Conservation (phyloP, 2,329 filamentous ascomycete genomes). For the Colletotrichum theobromicola region DNA sequence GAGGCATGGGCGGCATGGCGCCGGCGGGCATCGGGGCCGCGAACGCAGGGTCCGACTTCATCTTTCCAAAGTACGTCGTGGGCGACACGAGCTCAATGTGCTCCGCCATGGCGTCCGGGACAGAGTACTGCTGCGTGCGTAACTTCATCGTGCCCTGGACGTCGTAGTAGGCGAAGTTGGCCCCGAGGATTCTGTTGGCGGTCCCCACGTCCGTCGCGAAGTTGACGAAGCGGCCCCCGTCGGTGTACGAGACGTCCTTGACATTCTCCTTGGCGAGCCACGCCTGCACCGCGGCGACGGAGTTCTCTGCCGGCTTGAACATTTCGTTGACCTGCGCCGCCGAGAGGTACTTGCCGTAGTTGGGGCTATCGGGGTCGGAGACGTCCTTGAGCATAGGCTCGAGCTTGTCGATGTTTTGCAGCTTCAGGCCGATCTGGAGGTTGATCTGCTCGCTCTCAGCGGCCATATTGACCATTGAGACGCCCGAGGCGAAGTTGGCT, state of each 20-base stretch:
- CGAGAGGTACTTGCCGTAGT: constrained; percentile 30
- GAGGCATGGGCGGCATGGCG: neutral
- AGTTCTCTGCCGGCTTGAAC: constrained; percentile 26
- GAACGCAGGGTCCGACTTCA: constrained; percentile 13
- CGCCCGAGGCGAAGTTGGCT: constrained; percentile 9
- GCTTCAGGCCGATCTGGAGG: constrained; percentile 24
- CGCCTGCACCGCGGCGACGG: constrained; percentile 24
- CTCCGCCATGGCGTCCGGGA: constrained; percentile 36
- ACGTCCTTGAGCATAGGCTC: constrained; percentile 28
- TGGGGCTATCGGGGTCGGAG: constrained; percentile 28
- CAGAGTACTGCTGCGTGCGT: constrained; percentile 29
- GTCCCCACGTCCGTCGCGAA: constrained; percentile 39
- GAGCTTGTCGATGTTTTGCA: constrained; percentile 29
- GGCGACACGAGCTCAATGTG: constrained; percentile 51
- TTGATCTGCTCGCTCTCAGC: constrained; percentile 20
- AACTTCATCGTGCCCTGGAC: constrained; percentile 40
- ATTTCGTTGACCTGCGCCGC: constrained; percentile 26
- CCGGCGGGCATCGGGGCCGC: neutral
- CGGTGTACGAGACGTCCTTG: constrained; percentile 17
- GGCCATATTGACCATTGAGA: constrained; percentile 18
- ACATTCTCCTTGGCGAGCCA: constrained; percentile 26
- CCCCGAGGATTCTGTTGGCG: constrained; percentile 43
- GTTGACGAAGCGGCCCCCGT: constrained; percentile 30
- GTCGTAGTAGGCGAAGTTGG: constrained; percentile 47
- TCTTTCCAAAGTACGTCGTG: constrained; percentile 50